phyloP scores from a whole-genome alignment of 164 flowering plant species.

The Malania oleifera region DNA sequence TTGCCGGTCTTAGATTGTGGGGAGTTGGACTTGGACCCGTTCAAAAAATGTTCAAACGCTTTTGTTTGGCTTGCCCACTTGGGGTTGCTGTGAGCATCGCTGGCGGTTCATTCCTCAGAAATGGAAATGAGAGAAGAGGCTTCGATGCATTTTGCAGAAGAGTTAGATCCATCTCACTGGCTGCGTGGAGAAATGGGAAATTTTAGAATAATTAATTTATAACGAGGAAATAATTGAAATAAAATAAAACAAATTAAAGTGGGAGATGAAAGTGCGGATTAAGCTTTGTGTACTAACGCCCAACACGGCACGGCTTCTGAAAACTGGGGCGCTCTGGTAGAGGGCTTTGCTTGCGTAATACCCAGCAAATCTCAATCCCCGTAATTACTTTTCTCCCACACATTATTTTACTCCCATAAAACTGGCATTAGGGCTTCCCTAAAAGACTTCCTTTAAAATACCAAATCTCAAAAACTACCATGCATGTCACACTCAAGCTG shows the following conservation, averaged over 20 bases:
- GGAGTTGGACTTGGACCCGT: constrained; percentile 10
- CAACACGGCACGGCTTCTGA: constrained; percentile 82
- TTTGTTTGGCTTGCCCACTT: too few relatives aligned
- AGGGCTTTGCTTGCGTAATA: constrained; percentile 18
- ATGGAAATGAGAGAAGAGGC: too few relatives aligned
- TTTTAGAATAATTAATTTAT: too few relatives aligned
- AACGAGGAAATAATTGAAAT: constrained; percentile 2
- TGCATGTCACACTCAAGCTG: too few relatives aligned
- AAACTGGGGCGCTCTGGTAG: constrained; percentile 20
- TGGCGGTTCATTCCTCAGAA: too few relatives aligned
- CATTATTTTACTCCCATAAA: too few relatives aligned
- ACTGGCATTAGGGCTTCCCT: too few relatives aligned
- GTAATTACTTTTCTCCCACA: constrained; percentile 1
- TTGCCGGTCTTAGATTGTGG: constrained; percentile 15
- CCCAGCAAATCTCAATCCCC: constrained; percentile 33
- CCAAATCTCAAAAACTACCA: too few relatives aligned
- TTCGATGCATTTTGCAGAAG: neutral
- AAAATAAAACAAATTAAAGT: neutral
- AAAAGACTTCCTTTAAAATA: too few relatives aligned
- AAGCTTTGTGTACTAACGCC: constrained; percentile 43
- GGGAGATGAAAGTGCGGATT: constrained; percentile 32
- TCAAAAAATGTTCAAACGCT: too few relatives aligned
- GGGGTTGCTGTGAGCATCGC: too few relatives aligned
- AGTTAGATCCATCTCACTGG: too few relatives aligned
- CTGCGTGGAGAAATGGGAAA: constrained; percentile 7